Percentiles rank a stretch among this genome's conserved stretches.
Conservation (phyloP, 2,329 filamentous ascomycete genomes). For the Allantophomopsis cytisporea region DNA sequence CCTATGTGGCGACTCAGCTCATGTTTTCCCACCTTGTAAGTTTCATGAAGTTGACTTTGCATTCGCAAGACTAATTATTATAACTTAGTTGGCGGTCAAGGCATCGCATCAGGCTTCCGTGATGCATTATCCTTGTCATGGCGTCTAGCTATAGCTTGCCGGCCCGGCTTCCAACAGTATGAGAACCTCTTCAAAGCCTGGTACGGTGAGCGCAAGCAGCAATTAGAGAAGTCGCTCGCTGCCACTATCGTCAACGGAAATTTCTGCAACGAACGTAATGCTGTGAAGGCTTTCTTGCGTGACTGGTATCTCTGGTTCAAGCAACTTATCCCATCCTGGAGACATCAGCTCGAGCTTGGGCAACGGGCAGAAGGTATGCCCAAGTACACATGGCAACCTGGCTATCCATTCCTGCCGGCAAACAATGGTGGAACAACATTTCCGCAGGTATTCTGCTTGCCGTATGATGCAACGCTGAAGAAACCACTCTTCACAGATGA, state of each 20-base stretch:
- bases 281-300: constrained; percentile 17
- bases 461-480: constrained; percentile 1
- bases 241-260: constrained; percentile 20
- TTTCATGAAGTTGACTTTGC: constrained; percentile 15
- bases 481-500: constrained; percentile 19
- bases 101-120: constrained; percentile 25
- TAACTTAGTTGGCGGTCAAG: constrained; percentile 23
- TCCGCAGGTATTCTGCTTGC: constrained; percentile 20
- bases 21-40: constrained; percentile 31
- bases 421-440: constrained; percentile 18
- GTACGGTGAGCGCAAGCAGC: constrained; percentile 23
- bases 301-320: constrained; percentile 19
- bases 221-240: constrained; percentile 20
- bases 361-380: constrained; percentile 16
- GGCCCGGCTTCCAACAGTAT: constrained; percentile 8
- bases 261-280: constrained; percentile 17
- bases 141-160: constrained; percentile 19
- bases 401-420: constrained; percentile 19
- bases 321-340: constrained; percentile 18
- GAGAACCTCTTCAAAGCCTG: constrained; percentile 16
- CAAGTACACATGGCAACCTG: constrained; percentile 15
- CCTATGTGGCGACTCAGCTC: constrained; percentile 33
- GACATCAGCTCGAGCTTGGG: constrained; percentile 16
- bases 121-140: constrained; percentile 23
- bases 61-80: neutral